Base-by-base conservation (phyloP, 164 flowering plant genomes). In the Warburgia ugandensis region DNA sequence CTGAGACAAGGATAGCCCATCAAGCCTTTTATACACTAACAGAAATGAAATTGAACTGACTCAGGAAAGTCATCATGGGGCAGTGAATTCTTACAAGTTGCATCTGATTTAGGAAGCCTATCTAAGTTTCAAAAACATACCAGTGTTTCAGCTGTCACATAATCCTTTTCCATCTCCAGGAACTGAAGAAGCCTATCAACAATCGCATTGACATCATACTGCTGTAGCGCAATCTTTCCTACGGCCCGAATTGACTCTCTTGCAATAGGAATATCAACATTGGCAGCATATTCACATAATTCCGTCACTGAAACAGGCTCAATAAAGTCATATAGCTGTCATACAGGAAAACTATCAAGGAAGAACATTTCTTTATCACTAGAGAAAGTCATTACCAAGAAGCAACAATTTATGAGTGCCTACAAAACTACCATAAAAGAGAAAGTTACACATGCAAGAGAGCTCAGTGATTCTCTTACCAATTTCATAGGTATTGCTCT, bases 121-220 rank as follows among this genome's bases (percentile, higher is more conserved):
- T 19, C 0, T 39, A n/a, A n/a, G n/a, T 39, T n/a, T 25, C 16
- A 42, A 37, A 48, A 26, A 44, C 28, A 23, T 33, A 82, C 97
- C 83, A 94, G 77, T 54, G 99, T 76, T 74, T 94, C 97, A 56
- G 99, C 97, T 54, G 99, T 94, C 53, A 94, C 99, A 61, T 89
- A 80, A 64, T 86, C 99, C 72, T 89, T 94, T 68, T 94, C 97
- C 97, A 94, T 94, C 77, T 94, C 99, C 56, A 94, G 73, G 79
- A 94, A 94, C 76, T 89, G 99, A 64, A 94, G 99, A 71, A 89
- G 94, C 68, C 99, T 73, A 62, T 94, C 97, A 57, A 94, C 99
- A 76, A 94, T 94, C 16, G 97, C 99, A 86, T 94, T 94, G 51
- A 94, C 97, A 73, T 94, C 99, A 78, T 89, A 89, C 68, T 94